A percentile compares a stretch with the other conserved stretches of the same genome.
Conservation (phyloP, 257 asterid genomes). For the Hygrophila difformis region DNA sequence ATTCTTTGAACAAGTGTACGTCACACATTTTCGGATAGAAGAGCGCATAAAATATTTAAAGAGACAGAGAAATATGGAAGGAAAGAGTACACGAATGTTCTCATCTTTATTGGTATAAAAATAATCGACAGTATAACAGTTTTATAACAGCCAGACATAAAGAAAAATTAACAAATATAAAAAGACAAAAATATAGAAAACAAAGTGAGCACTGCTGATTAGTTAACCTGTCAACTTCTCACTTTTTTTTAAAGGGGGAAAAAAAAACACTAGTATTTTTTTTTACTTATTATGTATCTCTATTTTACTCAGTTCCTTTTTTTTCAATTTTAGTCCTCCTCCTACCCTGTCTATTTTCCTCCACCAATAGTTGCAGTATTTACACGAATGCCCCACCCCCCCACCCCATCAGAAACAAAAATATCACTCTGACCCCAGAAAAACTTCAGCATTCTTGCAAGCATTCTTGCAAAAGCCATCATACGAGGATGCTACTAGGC, state of each 20-base stretch:
- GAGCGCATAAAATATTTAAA: too few species aligned
- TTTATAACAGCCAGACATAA: neutral
- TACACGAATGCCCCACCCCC: too few species aligned
- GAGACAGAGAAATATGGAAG: too few species aligned
- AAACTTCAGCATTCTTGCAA: too few species aligned
- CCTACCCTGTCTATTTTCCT: slow-evolving; percentile 14
- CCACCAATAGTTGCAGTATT: slow-evolving; percentile 28
- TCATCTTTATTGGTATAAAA: too few species aligned
- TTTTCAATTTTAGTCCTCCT: slow-evolving; percentile 12
- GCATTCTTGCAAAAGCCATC: too few species aligned
- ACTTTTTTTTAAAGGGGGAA: too few species aligned
- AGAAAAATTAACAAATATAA: slow-evolving; percentile 13
- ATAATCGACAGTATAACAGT: too few species aligned
- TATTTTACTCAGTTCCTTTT: slow-evolving; percentile 12
- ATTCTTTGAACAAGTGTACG: too few species aligned
- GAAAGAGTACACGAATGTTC: too few species aligned
- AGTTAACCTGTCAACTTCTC: slow-evolving; percentile 44
- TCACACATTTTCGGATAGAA: too few species aligned
- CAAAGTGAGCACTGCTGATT: slow-evolving; percentile 23
- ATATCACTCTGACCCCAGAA: slow-evolving; percentile 3
- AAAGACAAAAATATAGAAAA: slow-evolving; percentile 23
- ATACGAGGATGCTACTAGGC: slow-evolving; percentile 53
- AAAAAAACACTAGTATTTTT: too few species aligned
- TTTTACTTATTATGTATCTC: slow-evolving; percentile 23
- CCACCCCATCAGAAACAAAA: slow-evolving; percentile 24